Conservation (phyloP, 768 basidiomycete species). For the Boletus insuetus region DNA sequence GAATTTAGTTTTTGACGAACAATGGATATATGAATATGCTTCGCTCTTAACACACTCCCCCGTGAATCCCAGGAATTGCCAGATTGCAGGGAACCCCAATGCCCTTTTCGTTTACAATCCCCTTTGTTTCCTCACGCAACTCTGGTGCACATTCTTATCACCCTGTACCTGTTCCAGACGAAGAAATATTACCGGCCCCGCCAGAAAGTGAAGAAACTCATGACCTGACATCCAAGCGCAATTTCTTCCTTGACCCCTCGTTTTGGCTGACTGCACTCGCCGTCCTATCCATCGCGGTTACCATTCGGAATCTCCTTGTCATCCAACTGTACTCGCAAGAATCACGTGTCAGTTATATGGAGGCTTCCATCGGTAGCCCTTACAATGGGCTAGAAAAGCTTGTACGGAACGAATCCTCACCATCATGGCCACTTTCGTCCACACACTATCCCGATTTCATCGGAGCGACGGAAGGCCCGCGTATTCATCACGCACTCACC, state of each 20-base stretch:
- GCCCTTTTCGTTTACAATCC: background rate
- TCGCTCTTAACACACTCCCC: background rate
- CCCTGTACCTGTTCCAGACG: constrained; percentile 13
- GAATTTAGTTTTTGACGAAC: background rate
- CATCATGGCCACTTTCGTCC: constrained; percentile 25
- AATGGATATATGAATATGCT: constrained; percentile 5
- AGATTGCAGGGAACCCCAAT: background rate
- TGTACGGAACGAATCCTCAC: constrained; percentile 26
- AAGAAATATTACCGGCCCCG: constrained; percentile 11
- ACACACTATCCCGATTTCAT: constrained; percentile 23
- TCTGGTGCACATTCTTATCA: constrained; percentile 8
- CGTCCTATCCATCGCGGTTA: constrained; percentile 16
- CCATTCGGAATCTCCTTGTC: constrained; percentile 21
- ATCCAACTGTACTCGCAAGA: constrained; percentile 8
- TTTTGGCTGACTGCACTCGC: constrained; percentile 20
- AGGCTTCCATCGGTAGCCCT: constrained; percentile 16
- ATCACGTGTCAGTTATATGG: background rate
- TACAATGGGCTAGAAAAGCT: constrained; percentile 25
- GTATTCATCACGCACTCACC: constrained; percentile 9
- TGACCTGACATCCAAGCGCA: background rate
- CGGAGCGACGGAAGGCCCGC: constrained; percentile 7
- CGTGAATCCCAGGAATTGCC: background rate
- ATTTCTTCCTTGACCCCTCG: constrained; percentile 9
- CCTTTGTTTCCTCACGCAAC: background rate
- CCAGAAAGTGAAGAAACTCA: background rate